Base-by-base conservation (phyloP, 164 flowering plant genomes). In the Malania oleifera region DNA sequence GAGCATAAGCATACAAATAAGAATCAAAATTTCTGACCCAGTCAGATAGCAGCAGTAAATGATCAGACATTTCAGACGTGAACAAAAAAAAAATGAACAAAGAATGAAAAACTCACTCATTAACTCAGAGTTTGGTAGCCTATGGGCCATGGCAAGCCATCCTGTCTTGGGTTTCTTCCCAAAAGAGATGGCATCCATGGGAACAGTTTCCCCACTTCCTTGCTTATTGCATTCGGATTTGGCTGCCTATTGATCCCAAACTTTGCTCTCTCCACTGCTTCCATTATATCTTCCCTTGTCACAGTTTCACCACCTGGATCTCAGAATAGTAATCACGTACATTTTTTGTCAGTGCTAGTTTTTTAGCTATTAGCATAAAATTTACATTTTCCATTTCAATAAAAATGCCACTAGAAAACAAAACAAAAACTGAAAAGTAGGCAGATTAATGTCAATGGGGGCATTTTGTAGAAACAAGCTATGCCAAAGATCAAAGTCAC, bases 261-360 rank as follows among this genome's bases (percentile, higher is more conserved):
- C 67, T 86, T 88, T 1, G 96, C 97, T 71, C 99, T 86, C 64
- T 90, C 99, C 57, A 93, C 73, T 20, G 97, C 95, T 69, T 80
- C 88, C 97, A 90, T 86, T 56, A 90, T 61, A 71, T 93, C 96
- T 75, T 93, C 99, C 67, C 96, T 79, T 13, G 76, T 38, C 54
- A 90, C 96, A 17, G 56, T 62, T 62, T 88, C 95, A 48, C 80
- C 78, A 65, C 96, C 97, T 93, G 18, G 55, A 51, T 20, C 28
- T 5, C 26, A 43, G 20, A 1, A 4, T 4, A 31, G 35, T n/a
- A n/a, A n/a, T n/a, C n/a, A n/a, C n/a, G n/a, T n/a, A n/a, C n/a
- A n/a, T n/a, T n/a, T n/a, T n/a, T n/a, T n/a, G n/a, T n/a, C n/a
- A n/a, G n/a, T n/a, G n/a, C n/a, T n/a, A n/a, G n/a, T n/a, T n/a